Conservation (phyloP, 2,329 filamentous ascomycete species). For the Pestalotiopsis sp. region DNA sequence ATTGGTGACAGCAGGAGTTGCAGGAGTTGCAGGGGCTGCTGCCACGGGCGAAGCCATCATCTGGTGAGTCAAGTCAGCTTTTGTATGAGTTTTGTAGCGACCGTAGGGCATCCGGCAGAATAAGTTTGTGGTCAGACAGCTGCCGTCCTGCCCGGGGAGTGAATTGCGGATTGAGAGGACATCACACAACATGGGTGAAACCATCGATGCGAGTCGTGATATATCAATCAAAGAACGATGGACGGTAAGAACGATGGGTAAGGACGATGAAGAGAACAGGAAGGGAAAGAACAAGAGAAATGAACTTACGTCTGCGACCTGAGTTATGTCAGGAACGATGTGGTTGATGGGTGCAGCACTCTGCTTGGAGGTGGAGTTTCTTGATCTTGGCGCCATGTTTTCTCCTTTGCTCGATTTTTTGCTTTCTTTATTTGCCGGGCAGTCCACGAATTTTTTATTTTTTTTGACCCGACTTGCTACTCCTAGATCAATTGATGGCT, state of each 20-base stretch:
- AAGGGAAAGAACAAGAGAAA: neutral
- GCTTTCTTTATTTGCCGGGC: neutral
- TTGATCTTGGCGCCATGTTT: constrained; percentile 3
- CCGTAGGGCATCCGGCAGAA: neutral
- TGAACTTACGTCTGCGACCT: constrained; percentile 3
- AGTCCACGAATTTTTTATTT: neutral
- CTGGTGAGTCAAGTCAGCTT: neutral
- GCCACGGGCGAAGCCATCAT: neutral
- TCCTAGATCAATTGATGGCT: neutral
- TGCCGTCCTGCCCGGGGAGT: neutral
- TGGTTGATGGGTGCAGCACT: neutral
- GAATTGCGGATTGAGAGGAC: neutral
- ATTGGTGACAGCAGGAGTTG: neutral
- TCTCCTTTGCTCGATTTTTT: neutral
- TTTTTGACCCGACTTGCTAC: neutral
- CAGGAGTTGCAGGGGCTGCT: neutral
- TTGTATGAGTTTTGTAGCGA: neutral
- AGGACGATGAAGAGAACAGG: neutral
- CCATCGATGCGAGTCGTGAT: neutral
- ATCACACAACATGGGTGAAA: neutral
- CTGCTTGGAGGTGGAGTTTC: constrained; percentile 4
- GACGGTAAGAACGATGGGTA: neutral
- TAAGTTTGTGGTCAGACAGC: neutral
- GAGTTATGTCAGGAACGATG: constrained; percentile 1
- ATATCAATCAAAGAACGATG: neutral